Conservation (phyloP, 2,329 filamentous ascomycete genomes). For the Claviceps lovelessii region DNA sequence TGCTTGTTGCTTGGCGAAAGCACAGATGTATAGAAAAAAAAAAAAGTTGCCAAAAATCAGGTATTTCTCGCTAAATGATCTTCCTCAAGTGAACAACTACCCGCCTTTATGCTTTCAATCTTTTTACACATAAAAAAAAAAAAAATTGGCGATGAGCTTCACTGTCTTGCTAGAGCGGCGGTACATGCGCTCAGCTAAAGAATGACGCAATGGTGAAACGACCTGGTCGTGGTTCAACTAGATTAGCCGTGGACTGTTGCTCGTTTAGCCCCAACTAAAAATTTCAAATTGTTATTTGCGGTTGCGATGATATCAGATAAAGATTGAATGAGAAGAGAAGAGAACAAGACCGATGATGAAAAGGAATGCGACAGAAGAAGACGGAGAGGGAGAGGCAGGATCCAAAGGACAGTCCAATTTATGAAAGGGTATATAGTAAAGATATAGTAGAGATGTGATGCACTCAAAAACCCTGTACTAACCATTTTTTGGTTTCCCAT, state of each 20-base stretch:
- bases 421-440: not conserved
- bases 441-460: too few relatives aligned
- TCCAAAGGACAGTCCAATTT: too few relatives aligned
- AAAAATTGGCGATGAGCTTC: not conserved
- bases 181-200: slow-evolving; percentile 12
- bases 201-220: slow-evolving; percentile 18
- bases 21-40: not conserved
- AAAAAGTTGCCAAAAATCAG: not conserved
- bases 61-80: not conserved
- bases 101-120: not conserved
- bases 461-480: slow-evolving; percentile 24
- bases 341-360: not conserved
- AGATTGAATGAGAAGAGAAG: not conserved
- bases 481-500: slow-evolving; percentile 59
- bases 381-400: too few relatives aligned
- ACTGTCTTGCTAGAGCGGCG: not conserved
- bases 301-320: not conserved
- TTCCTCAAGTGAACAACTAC: not conserved
- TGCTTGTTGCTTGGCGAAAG: too few relatives aligned
- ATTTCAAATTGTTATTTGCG: not conserved
- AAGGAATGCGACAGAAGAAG: too few relatives aligned
- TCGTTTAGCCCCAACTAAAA: not conserved
- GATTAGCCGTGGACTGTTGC: slow-evolving; percentile 11
- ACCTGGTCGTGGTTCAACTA: slow-evolving; percentile 16
- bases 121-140: not conserved